phyloP scores from a whole-genome alignment of 228 moss, liverwort and hornwort genomes.

The Sphagnum fallax region DNA sequence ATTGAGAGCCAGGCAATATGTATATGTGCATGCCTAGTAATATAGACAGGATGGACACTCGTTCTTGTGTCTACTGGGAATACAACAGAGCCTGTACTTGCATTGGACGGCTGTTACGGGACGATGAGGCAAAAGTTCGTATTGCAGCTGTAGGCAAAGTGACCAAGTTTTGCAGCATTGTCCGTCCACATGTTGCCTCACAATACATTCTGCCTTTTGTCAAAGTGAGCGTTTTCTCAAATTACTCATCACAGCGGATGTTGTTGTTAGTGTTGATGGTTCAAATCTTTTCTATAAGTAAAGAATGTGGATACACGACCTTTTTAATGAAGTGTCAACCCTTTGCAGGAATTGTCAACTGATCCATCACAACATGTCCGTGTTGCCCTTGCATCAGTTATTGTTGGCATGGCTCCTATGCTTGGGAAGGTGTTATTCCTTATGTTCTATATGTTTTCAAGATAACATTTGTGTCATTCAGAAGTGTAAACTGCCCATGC shows the following conservation, averaged over 20 bases:
- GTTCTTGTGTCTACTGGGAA: background rate
- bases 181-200: constrained; percentile 75
- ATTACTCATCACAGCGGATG: background rate
- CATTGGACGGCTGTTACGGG: constrained; percentile 81
- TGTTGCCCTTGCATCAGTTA: constrained; percentile 54
- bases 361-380: constrained; percentile 63
- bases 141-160: constrained; percentile 99
- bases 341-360: constrained; percentile 37
- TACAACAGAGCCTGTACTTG: constrained; percentile 93
- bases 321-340: no score
- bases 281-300: no score
- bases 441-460: background rate
- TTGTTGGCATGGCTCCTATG: constrained; percentile 61
- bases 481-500: no score
- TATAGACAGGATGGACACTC: no score
- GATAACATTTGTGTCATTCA: no score
- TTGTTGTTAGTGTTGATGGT: no score
- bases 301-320: no score
- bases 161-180: constrained; percentile 95
- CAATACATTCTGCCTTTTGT: constrained; percentile 96
- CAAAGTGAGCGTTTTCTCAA: constrained; percentile 38
- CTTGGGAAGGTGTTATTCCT: constrained; percentile 29
- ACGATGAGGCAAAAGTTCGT: constrained; percentile 97
- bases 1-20: no score
- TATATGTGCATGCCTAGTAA: no score